Conservation (phyloP, 306 rosid genomes). For the Cucumis melo region DNA sequence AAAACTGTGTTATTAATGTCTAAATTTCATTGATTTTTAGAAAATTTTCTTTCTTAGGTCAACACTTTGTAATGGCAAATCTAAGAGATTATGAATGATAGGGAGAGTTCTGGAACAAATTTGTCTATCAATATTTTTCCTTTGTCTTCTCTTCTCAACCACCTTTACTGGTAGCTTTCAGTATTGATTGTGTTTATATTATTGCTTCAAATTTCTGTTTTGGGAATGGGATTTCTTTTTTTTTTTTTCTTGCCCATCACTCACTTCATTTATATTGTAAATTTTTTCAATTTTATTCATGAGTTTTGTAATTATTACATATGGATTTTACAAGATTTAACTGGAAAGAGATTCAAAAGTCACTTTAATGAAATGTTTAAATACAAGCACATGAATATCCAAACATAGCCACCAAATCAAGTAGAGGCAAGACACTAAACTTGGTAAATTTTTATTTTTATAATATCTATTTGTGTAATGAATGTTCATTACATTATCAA, state of each 20-base stretch:
- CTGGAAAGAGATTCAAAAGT: too few relatives aligned
- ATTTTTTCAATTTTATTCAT: neutral
- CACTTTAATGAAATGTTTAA: too few relatives aligned
- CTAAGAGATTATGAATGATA: neutral
- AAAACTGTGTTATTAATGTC: neutral
- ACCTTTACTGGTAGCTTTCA: neutral
- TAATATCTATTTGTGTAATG: neutral
- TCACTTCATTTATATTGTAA: too few relatives aligned
- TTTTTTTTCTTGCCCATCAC: neutral
- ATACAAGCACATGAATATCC: neutral
- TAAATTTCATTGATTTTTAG: slow-evolving; percentile 8
- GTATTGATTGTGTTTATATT: neutral
- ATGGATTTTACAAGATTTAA: too few relatives aligned
- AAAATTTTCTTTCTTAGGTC: neutral
- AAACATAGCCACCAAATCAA: neutral
- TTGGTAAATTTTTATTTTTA: too few relatives aligned
- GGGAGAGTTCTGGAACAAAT: neutral
- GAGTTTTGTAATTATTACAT: too few relatives aligned
- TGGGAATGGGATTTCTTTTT: neutral
- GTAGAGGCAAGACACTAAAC: neutral
- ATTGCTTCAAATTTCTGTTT: neutral
- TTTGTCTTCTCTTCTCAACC: neutral
- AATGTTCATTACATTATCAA: neutral
- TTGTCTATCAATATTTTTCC: neutral
- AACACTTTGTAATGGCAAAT: neutral